These are phyloP conservation scores for Cicer arietinum DNA, from an alignment of 306 rosid genomes.

Conservation along the genomic window DNA sequence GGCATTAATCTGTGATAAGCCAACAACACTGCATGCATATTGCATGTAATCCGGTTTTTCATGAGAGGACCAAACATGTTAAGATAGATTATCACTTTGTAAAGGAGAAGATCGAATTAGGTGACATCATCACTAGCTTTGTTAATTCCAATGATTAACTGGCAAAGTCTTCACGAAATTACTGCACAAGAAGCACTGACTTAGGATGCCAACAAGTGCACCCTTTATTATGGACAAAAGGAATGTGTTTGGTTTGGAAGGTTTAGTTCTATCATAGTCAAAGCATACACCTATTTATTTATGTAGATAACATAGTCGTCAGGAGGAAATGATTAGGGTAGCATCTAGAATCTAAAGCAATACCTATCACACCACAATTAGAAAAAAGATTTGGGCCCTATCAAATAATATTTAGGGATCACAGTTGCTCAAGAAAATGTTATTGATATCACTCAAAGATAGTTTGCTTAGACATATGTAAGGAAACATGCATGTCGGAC, in stretches of 20 bases:
- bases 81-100: too few relatives aligned
- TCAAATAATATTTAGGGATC: background rate
- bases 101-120: too few relatives aligned
- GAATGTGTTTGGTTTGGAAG: conserved; percentile 2
- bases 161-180: background rate
- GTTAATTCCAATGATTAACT: too few relatives aligned
- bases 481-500: background rate
- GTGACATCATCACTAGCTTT: too few relatives aligned
- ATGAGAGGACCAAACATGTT: too few relatives aligned
- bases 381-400: background rate
- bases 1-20: too few relatives aligned
- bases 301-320: background rate
- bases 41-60: too few relatives aligned
- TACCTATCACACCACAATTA: background rate
- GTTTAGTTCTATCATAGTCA: conserved; percentile 18
- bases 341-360: conserved; percentile 12
- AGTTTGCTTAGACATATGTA: background rate
- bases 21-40: too few relatives aligned
- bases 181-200: background rate
- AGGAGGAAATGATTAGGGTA: background rate
- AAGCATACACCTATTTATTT: background rate
- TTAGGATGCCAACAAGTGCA: background rate
- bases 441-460: conserved; percentile 9
- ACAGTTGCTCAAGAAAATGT: background rate
- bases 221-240: background rate